Conservation (phyloP, 345 rosid species). For the Luvunga scandens region DNA sequence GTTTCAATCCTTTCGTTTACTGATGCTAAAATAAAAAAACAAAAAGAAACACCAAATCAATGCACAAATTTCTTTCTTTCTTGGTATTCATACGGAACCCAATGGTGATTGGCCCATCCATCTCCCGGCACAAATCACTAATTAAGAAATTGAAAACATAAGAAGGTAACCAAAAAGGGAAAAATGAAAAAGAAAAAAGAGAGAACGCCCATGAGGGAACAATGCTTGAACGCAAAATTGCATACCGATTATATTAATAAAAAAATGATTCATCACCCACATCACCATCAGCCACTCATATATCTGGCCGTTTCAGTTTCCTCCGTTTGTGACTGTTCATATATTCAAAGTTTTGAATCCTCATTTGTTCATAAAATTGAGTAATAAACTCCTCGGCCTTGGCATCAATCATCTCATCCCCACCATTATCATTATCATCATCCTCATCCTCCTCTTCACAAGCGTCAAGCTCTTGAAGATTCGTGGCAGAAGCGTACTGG, state of each 20-base stretch:
- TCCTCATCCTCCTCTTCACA: slow-evolving; percentile 24
- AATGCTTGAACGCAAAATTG: not conserved
- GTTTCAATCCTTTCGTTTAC: not conserved
- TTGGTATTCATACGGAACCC: too few relatives aligned
- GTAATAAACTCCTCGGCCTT: slow-evolving; percentile 74
- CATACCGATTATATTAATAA: not conserved
- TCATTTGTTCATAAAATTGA: slow-evolving; percentile 57
- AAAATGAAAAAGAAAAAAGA: not conserved
- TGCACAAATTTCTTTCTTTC: too few relatives aligned
- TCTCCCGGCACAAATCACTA: not conserved
- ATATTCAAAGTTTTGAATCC: slow-evolving; percentile 31
- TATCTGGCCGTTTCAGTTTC: not conserved
- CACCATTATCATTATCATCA: slow-evolving; percentile 25
- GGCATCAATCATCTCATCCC: slow-evolving; percentile 63
- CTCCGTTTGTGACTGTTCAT: not conserved
- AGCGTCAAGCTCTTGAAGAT: slow-evolving; percentile 36
- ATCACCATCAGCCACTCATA: not conserved
- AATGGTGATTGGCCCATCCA: not conserved
- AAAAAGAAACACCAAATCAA: not conserved
- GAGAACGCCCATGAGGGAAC: not conserved
- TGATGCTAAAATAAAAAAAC: not conserved
- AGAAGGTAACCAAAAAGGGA: not conserved
- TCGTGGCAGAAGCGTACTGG: slow-evolving; percentile 48
- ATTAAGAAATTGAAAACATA: not conserved
- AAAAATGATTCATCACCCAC: not conserved